Evolutionary conservation across 75 land plant species (phyloP).

Genomic region (Gnetum montanum): DNA sequence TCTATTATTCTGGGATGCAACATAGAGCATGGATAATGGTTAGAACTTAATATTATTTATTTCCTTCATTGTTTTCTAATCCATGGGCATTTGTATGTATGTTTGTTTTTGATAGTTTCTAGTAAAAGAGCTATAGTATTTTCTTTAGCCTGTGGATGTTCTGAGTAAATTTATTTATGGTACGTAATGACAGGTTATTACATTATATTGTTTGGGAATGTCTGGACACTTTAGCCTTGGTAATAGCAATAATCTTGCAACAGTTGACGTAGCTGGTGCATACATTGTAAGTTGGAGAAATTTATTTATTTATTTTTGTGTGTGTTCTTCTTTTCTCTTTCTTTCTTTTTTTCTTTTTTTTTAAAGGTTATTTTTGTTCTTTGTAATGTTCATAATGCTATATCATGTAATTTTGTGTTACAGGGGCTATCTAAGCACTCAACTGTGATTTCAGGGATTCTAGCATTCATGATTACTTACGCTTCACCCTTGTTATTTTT

Average conservation of each 20-base stretch:
- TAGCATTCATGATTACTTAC: constrained; percentile 76
- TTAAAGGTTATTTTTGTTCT: too few relatives aligned
- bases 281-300: constrained; percentile 69
- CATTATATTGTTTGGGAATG: constrained; percentile 68
- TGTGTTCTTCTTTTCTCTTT: background rate
- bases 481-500: constrained; percentile 63
- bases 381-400: too few relatives aligned
- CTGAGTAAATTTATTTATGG: too few relatives aligned
- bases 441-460: constrained; percentile 65
- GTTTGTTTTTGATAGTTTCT: background rate
- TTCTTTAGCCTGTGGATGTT: too few relatives aligned
- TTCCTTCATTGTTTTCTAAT: background rate
- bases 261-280: constrained; percentile 95
- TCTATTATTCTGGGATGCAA: constrained; percentile 4
- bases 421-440: constrained; percentile 86
- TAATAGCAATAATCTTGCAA: constrained; percentile 82
- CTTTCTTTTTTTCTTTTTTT: background rate
- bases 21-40: constrained; percentile 58
- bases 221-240: constrained; percentile 90
- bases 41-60: constrained; percentile 7
- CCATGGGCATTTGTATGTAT: background rate
- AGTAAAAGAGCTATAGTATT: too few relatives aligned
- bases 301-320: background rate
- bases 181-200: constrained; percentile 43
- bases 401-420: constrained; percentile 7